Evolutionary conservation across 345 rosid species (phyloP).

Genomic region (Heritiera fomes): DNA sequence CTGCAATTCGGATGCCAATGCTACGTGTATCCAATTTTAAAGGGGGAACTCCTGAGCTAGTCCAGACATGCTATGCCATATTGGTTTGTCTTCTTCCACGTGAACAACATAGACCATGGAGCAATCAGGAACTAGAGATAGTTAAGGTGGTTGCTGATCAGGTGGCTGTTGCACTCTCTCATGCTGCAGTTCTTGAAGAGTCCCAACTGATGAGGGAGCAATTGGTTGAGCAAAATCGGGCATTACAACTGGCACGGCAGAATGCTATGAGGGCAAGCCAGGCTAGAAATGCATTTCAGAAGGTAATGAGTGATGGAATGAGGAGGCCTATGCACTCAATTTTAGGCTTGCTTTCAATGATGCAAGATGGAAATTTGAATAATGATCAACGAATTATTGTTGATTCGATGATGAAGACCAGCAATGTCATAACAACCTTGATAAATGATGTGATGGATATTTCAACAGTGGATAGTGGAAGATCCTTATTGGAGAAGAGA

Average conservation of each 20-base stretch:
- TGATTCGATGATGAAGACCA: conserved; percentile 77
- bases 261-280: conserved; percentile 89
- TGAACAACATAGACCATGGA: conserved; percentile 69
- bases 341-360: conserved; percentile 73
- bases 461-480: conserved; percentile 58
- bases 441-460: conserved; percentile 87
- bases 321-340: conserved; percentile 91
- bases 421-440: conserved; percentile 72
- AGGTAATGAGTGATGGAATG: conserved; percentile 91
- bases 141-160: conserved; percentile 95
- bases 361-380: conserved; percentile 64
- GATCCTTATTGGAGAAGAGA: conserved; percentile 61
- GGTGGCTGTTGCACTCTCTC: conserved; percentile 96
- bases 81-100: conserved; percentile 82
- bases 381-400: conserved; percentile 63
- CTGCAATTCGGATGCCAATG: conserved; percentile 97
- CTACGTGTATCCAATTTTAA: conserved; percentile 79
- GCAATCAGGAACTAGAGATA: conserved; percentile 79
- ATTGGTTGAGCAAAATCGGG: conserved; percentile 82
- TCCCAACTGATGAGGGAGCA: conserved; percentile 93
- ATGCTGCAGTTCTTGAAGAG: conserved; percentile 94
- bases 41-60: conserved; percentile 84
- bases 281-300: conserved; percentile 78
- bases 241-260: conserved; percentile 62
- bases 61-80: conserved; percentile 70